Conservation (phyloP, 169 alveolate species). For the Ichthyophthirius multifiliis region DNA sequence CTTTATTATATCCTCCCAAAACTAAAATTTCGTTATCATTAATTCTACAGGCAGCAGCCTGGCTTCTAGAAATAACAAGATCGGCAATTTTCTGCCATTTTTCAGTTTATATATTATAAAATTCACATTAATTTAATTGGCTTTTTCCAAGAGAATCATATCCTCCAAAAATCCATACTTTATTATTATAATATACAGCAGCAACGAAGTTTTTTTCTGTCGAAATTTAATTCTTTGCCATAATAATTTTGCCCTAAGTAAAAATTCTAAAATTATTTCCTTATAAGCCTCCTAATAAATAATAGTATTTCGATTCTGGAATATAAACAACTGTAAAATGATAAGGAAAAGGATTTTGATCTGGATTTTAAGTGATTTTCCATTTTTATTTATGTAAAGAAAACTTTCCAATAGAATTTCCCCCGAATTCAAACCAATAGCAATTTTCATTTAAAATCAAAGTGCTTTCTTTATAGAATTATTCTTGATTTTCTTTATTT, state of each 20-base stretch:
- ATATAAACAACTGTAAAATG: constrained; percentile 66
- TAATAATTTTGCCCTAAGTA: constrained; percentile 34
- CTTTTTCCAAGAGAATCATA: constrained; percentile 72
- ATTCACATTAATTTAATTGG: constrained; percentile 64
- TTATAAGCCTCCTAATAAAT: constrained; percentile 55
- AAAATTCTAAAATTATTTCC: constrained; percentile 39
- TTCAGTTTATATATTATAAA: constrained; percentile 60
- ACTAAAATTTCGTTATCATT: constrained; percentile 69
- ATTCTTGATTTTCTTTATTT: background rate
- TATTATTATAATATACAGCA: constrained; percentile 32
- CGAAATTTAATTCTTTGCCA: constrained; percentile 42
- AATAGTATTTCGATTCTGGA: constrained; percentile 48
- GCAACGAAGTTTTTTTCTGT: constrained; percentile 68
- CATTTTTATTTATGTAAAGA: constrained; percentile 62
- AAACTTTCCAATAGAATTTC: constrained; percentile 73
- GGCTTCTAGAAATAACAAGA: constrained; percentile 62
- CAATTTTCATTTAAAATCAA: constrained; percentile 36
- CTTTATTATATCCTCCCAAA: constrained; percentile 85
- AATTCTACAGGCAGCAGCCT: constrained; percentile 64
- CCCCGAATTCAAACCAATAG: constrained; percentile 87
- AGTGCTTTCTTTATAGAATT: constrained; percentile 43
- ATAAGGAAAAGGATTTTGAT: constrained; percentile 64
- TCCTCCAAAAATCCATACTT: constrained; percentile 81
- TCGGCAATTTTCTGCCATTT: constrained; percentile 63
- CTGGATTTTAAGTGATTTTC: constrained; percentile 73